phyloP scores from a whole-genome alignment of 352 stramenopile genomes.

The Globisporangium canariense region DNA sequence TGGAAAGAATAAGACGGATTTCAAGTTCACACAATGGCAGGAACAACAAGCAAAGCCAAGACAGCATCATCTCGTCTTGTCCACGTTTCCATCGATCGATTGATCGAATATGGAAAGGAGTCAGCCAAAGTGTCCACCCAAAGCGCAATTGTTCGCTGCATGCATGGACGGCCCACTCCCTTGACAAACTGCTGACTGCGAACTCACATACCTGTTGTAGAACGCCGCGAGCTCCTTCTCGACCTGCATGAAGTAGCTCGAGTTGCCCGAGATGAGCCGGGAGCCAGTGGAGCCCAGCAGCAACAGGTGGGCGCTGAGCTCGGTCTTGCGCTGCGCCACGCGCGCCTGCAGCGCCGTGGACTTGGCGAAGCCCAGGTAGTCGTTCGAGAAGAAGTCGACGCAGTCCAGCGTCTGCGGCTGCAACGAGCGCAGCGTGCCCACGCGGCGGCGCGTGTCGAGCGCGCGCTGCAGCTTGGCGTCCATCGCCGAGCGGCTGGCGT shows the following conservation, averaged over 20 bases:
- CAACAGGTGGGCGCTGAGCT: constrained; percentile 21
- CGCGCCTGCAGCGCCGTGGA: constrained; percentile 48
- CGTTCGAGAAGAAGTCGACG: constrained; percentile 97
- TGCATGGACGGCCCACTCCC: neutral
- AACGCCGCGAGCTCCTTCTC: constrained; percentile 84
- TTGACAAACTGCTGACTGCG: too few relatives aligned
- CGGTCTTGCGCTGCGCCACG: constrained; percentile 42
- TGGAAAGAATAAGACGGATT: constrained; percentile 9
- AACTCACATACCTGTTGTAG: constrained; percentile 64
- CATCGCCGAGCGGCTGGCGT: constrained; percentile 8
- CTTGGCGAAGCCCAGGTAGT: constrained; percentile 95
- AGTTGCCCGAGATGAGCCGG: constrained; percentile 94
- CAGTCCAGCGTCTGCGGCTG: constrained; percentile 25
- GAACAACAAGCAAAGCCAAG: neutral
- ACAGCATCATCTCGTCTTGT: neutral
- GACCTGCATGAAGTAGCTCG: constrained; percentile 79
- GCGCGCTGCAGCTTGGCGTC: constrained; percentile 21
- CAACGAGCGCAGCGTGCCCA: constrained; percentile 59
- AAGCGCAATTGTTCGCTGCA: neutral
- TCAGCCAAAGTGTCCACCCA: neutral
- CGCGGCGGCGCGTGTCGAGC: constrained; percentile 20
- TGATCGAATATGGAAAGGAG: constrained; percentile 7
- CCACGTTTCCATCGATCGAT: neutral
- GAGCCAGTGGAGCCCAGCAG: constrained; percentile 83
- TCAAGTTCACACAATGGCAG: neutral